Base-by-base conservation (phyloP, 371 early-diverging fungal species). In the Amoeboaphelidium occidentale region DNA sequence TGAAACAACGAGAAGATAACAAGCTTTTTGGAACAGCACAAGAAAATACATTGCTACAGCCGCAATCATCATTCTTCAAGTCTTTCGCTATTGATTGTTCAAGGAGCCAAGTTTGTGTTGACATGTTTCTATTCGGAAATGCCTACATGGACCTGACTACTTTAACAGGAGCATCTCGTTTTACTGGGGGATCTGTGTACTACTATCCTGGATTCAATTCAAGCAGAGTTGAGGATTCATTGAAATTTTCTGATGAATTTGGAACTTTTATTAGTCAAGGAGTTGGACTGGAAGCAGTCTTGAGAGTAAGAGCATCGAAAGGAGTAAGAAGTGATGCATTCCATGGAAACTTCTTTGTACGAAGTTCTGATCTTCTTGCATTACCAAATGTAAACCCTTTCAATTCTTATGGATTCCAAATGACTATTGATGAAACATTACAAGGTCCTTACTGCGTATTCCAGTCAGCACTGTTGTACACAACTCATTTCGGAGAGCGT, bases 181-280 rank as follows among this genome's bases (percentile, higher is more conserved):
- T 78, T 61, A 97, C 97, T 0, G 97, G 96, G 28, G 99, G 99
- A 28, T 75, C 81, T 51, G 69, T 82, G 0, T 84, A 80, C 64
- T 85, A 85, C 63, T 98, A 97, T 59, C 94, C 97, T 43, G 79
- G 77, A 26, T 98, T 96, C 59, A 79, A 83, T 56, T 86, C 88
- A 1, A 68, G 70, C 3, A 74, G 88, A 51, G 64, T 78, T 0
- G 82, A 86, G 56, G 91, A 92, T 56, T 77, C 80, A 0, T 58
- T 76, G 56, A 92, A 93, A 55, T 81, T 96, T 59, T 69, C 78
- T 2, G 72, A 72, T 55, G 97, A 98, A 63, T 62, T 99, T 47
- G 59, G 71, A 1, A 77, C 83, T 47, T 78, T 83, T 58, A 62
- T 98, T 42, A 69, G 78, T 2, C 73, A 81, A 24, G 74, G 81